phyloP scores from a whole-genome alignment of 352 stramenopile genomes.

The Chloridella minuta region DNA sequence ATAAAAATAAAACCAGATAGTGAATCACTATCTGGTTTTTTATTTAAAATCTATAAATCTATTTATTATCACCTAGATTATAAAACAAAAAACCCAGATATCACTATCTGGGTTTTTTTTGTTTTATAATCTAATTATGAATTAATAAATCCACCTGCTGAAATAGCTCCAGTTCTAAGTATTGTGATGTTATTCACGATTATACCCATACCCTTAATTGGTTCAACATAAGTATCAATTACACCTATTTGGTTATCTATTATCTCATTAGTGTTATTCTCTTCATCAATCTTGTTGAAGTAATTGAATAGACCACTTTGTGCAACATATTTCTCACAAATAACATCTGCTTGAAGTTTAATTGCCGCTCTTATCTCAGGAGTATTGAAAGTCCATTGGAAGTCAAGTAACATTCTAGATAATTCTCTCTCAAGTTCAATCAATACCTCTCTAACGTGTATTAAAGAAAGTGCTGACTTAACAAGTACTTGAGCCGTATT shows the following conservation, averaged over 20 bases:
- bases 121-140: too few relatives aligned
- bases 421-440: background rate
- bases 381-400: background rate
- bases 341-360: constrained; percentile 1
- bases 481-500: background rate
- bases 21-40: too few relatives aligned
- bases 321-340: background rate
- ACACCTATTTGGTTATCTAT: constrained; percentile 10
- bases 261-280: background rate
- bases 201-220: background rate
- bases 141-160: too few relatives aligned
- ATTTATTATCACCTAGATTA: too few relatives aligned
- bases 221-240: constrained; percentile 13
- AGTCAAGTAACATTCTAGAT: background rate
- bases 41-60: too few relatives aligned
- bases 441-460: constrained; percentile 1
- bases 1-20: too few relatives aligned
- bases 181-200: constrained; percentile 10
- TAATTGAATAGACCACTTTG: background rate
- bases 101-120: too few relatives aligned
- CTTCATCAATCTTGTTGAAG: constrained; percentile 12
- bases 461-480: constrained; percentile 7
- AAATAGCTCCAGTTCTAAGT: background rate
- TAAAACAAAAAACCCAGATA: too few relatives aligned
- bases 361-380: constrained; percentile 8